Percentiles rank a stretch among this genome's conserved stretches.
Evolutionary conservation across 495 filamentous ascomycete genomes (phyloP).

Genomic region (Daldinia vernicosa): DNA sequence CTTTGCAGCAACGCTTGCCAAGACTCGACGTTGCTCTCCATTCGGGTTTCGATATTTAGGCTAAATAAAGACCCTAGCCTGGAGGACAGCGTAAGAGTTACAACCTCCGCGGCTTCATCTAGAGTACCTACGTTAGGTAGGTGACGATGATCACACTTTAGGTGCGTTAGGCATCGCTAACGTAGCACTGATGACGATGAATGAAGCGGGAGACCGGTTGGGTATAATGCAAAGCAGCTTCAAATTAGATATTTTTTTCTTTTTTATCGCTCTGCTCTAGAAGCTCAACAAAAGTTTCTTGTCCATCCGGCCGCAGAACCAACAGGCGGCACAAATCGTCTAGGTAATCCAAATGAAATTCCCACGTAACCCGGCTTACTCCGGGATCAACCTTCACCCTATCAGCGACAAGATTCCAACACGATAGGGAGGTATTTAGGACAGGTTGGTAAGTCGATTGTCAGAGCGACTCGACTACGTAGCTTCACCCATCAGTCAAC

Average conservation of each 20-base stretch:
- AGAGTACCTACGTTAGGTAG: constrained; percentile 21
- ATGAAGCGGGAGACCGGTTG: constrained; percentile 3
- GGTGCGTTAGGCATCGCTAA: constrained; percentile 30
- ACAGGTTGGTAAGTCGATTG: background rate
- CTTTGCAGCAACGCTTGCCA: constrained; percentile 25
- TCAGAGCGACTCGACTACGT: constrained; percentile 5
- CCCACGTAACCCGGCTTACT: constrained; percentile 25
- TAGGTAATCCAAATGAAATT: constrained; percentile 2
- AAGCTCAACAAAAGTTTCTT: constrained; percentile 5
- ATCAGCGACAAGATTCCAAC: constrained; percentile 7
- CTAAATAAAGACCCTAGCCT: constrained; percentile 22
- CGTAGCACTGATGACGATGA: constrained; percentile 38
- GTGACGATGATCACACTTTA: constrained; percentile 26
- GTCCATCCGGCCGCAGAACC: constrained; percentile 4
- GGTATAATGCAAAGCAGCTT: constrained; percentile 8
- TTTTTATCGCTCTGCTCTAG: background rate
- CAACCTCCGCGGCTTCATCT: constrained; percentile 13
- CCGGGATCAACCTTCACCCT: constrained; percentile 21
- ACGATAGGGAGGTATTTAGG: background rate
- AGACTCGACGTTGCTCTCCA: constrained; percentile 10
- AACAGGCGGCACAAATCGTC: background rate
- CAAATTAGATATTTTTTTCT: constrained; percentile 8
- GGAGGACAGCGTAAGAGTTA: constrained; percentile 11
- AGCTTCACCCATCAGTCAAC: background rate
- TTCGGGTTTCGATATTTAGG: constrained; percentile 32